phyloP scores from a whole-genome alignment of 1,139 yeast genomes.

The Kluyveromyces sp. region DNA sequence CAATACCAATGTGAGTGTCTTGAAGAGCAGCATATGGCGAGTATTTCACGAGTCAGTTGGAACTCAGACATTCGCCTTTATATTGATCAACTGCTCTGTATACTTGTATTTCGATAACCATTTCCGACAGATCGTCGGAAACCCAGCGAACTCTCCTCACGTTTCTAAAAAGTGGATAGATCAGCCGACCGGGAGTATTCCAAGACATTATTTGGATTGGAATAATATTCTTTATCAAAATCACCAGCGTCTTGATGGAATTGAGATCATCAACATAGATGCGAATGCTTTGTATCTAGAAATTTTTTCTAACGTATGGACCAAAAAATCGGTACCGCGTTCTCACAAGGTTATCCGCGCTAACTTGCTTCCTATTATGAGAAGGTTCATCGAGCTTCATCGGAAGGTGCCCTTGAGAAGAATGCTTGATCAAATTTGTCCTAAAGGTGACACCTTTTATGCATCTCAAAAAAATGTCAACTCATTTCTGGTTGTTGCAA shows the following conservation, averaged over 20 bases:
- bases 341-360: background rate
- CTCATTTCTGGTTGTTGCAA: slow-evolving; percentile 36
- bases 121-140: slow-evolving; percentile 25
- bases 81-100: slow-evolving; percentile 23
- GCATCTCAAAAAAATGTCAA: slow-evolving; percentile 30
- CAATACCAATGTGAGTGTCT: slow-evolving; percentile 18
- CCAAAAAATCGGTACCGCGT: background rate
- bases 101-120: slow-evolving; percentile 14
- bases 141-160: slow-evolving; percentile 21
- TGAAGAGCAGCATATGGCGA: slow-evolving; percentile 23
- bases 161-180: slow-evolving; percentile 17
- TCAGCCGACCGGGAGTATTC: slow-evolving; percentile 3
- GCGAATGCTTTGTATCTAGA: slow-evolving; percentile 7
- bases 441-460: slow-evolving; percentile 15
- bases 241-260: slow-evolving; percentile 5
- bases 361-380: background rate
- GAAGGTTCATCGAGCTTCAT: slow-evolving; percentile 3
- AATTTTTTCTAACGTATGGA: slow-evolving; percentile 9
- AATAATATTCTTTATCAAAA: slow-evolving; percentile 14
- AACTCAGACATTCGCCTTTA: slow-evolving; percentile 18
- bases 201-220: slow-evolving; percentile 3
- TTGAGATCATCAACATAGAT: slow-evolving; percentile 11
- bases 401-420: slow-evolving; percentile 13
- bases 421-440: slow-evolving; percentile 21
- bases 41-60: slow-evolving; percentile 23